Base-by-base conservation (phyloP, 2,329 filamentous ascomycete genomes). In the Exophiala calicioides region DNA sequence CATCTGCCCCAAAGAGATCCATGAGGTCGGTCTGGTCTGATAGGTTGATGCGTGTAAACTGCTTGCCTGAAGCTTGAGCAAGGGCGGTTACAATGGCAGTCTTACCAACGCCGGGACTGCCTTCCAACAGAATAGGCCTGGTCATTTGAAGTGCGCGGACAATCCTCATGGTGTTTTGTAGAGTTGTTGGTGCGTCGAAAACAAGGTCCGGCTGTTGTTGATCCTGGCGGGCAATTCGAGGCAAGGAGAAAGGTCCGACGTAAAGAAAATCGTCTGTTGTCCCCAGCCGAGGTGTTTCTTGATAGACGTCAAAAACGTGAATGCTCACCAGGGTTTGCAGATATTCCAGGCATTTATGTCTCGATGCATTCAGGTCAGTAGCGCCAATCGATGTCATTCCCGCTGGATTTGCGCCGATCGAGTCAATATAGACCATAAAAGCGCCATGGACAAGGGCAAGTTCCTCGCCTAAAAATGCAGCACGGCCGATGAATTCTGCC, bases 1-100 rank as follows among this genome's bases (percentile, higher is more conserved):
- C 89, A 70, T 98, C 93, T 0, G 91, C 95, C 49, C 93, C 93
- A 65, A 98, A 98, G 1, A 98, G 74, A 65, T 98, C 93, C 79
- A 97, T 96, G 38, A 98, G 73, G 67, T 98, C 93, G 0, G 94
- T 98, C 69, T 98, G 93, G 59, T 98, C 93, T 0, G 93, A 97
- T 50, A 99, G 75, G 62, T 99, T 99, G 68, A 99, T 96, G 59
- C 93, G 81, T 1, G 90, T 95, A 53, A 99, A 71, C 5, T 87
- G 85, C 52, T 85, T 85, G 4, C 90, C 89, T 55, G 88, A 86
- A 3, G 85, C 83, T 57, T 80, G 79, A 1, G 94, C 87, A 34
- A 98, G 74, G 1, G 93, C 90, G 34, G 86, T 85, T 16, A 99
- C 82, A 10, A 99, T 77, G 1, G 91, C 95, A 0, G 93, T 99